Percentiles rank a stretch among this genome's conserved stretches.
Conservation (phyloP, 225 moss, liverwort and hornwort species). For the Thuidium tamariscinum region DNA sequence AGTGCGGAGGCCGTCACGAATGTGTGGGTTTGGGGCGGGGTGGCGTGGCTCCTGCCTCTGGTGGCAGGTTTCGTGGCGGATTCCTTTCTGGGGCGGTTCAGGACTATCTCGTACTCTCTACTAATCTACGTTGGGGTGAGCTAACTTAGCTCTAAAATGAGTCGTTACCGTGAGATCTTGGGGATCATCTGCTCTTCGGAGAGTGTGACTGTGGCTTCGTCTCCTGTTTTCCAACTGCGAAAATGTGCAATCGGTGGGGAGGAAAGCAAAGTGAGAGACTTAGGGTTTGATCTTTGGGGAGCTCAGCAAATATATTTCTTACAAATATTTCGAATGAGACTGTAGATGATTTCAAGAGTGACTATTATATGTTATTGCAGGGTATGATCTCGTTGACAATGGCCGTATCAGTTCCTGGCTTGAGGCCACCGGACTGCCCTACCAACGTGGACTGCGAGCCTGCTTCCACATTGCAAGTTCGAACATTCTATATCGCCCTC, state of each 20-base stretch:
- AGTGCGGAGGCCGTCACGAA: conserved; percentile 22
- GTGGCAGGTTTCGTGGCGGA: conserved; percentile 55
- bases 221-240: not conserved
- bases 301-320: not conserved
- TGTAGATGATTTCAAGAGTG: not conserved
- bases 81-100: conserved; percentile 41
- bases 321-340: not conserved
- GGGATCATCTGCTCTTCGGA: not conserved
- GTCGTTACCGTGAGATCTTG: not conserved
- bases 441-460: conserved; percentile 12
- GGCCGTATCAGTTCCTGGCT: conserved; percentile 21
- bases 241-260: not conserved
- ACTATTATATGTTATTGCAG: not conserved
- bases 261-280: not conserved
- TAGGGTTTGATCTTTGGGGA: not conserved
- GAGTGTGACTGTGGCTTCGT: not conserved
- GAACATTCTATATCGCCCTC: conserved; percentile 29
- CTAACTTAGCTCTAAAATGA: not conserved
- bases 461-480: conserved; percentile 32
- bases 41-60: conserved; percentile 34
- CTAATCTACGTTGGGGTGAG: conserved; percentile 29
- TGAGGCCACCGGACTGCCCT: conserved; percentile 31
- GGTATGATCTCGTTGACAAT: conserved; percentile 34
- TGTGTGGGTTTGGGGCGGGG: conserved; percentile 38
- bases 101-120: conserved; percentile 24